Conservation (phyloP, 257 asterid species). For the Ligustrum vulgare region DNA sequence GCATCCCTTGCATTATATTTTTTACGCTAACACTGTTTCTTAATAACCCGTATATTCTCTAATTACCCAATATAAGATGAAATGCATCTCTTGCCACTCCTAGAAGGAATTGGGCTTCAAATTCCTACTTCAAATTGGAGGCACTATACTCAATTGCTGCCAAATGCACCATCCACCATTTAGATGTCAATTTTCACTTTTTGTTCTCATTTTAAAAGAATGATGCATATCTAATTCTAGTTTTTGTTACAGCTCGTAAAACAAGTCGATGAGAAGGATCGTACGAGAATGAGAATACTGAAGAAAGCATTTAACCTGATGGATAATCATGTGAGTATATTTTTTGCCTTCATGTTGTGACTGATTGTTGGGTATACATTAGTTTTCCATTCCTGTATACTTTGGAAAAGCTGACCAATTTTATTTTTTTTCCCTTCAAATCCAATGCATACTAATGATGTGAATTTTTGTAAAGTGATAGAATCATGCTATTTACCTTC, state of each 20-base stretch:
- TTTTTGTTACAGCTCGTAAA: slow-evolving; percentile 68
- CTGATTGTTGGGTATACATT: slow-evolving; percentile 16
- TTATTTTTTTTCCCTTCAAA: slow-evolving; percentile 7
- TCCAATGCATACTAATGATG: neutral
- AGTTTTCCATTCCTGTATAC: slow-evolving; percentile 4
- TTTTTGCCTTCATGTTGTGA: slow-evolving; percentile 16
- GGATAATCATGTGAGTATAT: slow-evolving; percentile 63
- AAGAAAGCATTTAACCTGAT: slow-evolving; percentile 76
- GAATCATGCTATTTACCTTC: neutral
- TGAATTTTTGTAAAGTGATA: slow-evolving; percentile 15
- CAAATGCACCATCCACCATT: neutral
- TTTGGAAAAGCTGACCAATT: slow-evolving; percentile 13
- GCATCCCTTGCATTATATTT: neutral
- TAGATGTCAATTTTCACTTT: slow-evolving; percentile 4
- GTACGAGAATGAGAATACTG: slow-evolving; percentile 66
- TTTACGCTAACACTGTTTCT: neutral
- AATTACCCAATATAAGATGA: slow-evolving; percentile 12
- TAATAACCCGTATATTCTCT: neutral
- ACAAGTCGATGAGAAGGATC: slow-evolving; percentile 87
- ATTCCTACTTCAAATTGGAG: slow-evolving; percentile 16
- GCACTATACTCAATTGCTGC: slow-evolving; percentile 13
- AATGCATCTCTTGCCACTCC: neutral
- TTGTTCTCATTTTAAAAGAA: slow-evolving; percentile 7
- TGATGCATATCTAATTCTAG: slow-evolving; percentile 18
- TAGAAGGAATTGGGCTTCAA: slow-evolving; percentile 5